These are phyloP conservation scores for Lactifluus pinguis DNA, from an alignment of 768 basidiomycete genomes.

Conservation along the genomic window DNA sequence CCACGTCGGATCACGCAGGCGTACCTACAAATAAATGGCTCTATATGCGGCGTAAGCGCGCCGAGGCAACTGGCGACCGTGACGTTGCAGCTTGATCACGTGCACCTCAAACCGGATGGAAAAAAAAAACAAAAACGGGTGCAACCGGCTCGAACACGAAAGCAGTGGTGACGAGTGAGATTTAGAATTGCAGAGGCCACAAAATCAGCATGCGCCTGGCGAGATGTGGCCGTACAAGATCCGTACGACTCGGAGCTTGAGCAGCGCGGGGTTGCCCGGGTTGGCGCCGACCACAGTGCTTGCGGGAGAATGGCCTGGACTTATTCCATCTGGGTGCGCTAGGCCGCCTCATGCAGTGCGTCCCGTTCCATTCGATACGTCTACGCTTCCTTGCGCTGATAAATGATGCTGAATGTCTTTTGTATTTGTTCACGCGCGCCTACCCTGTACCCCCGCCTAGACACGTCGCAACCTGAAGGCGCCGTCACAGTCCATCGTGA, in stretches of 20 bases:
- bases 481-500: constrained; percentile 36
- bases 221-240: constrained; percentile 39
- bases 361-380: no score
- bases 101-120: constrained; percentile 34
- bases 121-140: no score
- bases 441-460: constrained; percentile 27
- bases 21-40: constrained; percentile 49
- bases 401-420: no score
- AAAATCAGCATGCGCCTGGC: constrained; percentile 26
- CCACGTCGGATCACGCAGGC: constrained; percentile 41
- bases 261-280: constrained; percentile 33
- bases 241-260: constrained; percentile 36
- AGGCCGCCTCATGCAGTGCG: no score
- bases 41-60: constrained; percentile 66
- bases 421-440: background rate
- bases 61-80: constrained; percentile 33
- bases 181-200: background rate
- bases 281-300: constrained; percentile 41
- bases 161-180: constrained; percentile 1
- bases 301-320: constrained; percentile 40
- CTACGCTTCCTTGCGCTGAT: background rate
- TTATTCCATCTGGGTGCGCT: constrained; percentile 36
- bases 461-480: constrained; percentile 18
- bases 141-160: constrained; percentile 12
- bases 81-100: constrained; percentile 23